phyloP scores from a whole-genome alignment of 768 basidiomycete genomes.

The Suillus bovinus region DNA sequence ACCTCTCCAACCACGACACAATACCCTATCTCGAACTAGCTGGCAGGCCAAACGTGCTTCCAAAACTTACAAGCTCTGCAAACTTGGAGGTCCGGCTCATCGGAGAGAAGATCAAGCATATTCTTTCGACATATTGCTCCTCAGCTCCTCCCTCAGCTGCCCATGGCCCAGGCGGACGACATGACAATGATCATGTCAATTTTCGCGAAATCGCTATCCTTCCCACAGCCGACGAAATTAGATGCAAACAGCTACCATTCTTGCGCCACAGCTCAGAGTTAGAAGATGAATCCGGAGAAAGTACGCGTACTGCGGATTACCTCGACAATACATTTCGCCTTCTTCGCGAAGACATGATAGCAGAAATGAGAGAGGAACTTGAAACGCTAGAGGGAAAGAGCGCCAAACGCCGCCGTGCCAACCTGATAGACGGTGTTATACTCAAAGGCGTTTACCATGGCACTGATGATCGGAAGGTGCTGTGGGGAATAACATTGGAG shows the following conservation, averaged over 20 bases:
- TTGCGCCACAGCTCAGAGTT: slow-evolving; percentile 41
- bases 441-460: slow-evolving; percentile 36
- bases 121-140: slow-evolving; percentile 24
- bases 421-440: slow-evolving; percentile 35
- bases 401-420: slow-evolving; percentile 37
- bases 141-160: slow-evolving; percentile 22
- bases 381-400: slow-evolving; percentile 38
- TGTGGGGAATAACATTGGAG: slow-evolving; percentile 41
- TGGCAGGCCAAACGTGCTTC: slow-evolving; percentile 25
- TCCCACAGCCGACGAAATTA: slow-evolving; percentile 57
- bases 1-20: slow-evolving; percentile 32
- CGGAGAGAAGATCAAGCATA: slow-evolving; percentile 39
- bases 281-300: slow-evolving; percentile 39
- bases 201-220: slow-evolving; percentile 57
- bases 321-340: slow-evolving; percentile 63
- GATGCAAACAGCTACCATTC: slow-evolving; percentile 43
- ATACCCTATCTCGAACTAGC: slow-evolving; percentile 37
- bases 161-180: slow-evolving; percentile 54
- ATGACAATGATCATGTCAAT: slow-evolving; percentile 61
- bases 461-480: slow-evolving; percentile 19
- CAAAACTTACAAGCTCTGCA: slow-evolving; percentile 20
- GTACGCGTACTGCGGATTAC: slow-evolving; percentile 40
- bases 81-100: slow-evolving; percentile 22
- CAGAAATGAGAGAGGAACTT: slow-evolving; percentile 53
- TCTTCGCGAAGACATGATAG: slow-evolving; percentile 56